Conservation (phyloP, 1,139 yeast genomes). For the Hyphopichia pseudoburtonii region DNA sequence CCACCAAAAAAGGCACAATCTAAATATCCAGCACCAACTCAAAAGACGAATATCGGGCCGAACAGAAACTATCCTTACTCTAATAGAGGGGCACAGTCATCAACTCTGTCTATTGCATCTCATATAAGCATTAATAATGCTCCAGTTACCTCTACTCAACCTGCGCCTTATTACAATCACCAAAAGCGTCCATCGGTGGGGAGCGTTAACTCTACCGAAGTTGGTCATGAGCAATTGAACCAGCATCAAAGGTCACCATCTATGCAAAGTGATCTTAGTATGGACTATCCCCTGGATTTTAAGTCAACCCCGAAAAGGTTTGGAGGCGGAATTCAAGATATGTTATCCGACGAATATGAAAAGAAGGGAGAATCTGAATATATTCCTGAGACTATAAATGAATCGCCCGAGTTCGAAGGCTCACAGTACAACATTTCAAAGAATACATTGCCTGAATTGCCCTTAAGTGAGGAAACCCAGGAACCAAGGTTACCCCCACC, state of each 20-base stretch:
- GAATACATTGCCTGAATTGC: background rate
- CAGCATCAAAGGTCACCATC: constrained; percentile 27
- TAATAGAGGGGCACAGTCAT: constrained; percentile 17
- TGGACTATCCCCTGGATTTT: constrained; percentile 32
- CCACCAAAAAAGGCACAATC: constrained; percentile 6
- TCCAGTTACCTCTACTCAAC: constrained; percentile 1
- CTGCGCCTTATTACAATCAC: background rate
- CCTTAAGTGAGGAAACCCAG: background rate
- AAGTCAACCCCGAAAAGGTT: constrained; percentile 19
- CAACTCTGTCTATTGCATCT: constrained; percentile 16
- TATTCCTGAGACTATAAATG: constrained; percentile 12
- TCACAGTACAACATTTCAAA: background rate
- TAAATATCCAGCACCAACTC: constrained; percentile 14
- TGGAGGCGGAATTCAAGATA: background rate
- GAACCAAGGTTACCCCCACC: background rate
- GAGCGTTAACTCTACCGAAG: constrained; percentile 24
- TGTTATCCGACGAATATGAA: background rate
- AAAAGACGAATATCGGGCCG: constrained; percentile 5
- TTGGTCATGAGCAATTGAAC: constrained; percentile 10
- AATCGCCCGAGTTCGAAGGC: constrained; percentile 12
- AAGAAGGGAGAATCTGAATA: constrained; percentile 2
- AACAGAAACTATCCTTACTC: constrained; percentile 7
- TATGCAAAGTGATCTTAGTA: constrained; percentile 32
- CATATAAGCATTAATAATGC: constrained; percentile 4
- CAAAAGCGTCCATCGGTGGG: constrained; percentile 25